Evolutionary conservation across 2,329 filamentous ascomycete genomes (phyloP), one percentile per base, ranked within the genome.

Genomic region (Fusarium sp.): DNA sequence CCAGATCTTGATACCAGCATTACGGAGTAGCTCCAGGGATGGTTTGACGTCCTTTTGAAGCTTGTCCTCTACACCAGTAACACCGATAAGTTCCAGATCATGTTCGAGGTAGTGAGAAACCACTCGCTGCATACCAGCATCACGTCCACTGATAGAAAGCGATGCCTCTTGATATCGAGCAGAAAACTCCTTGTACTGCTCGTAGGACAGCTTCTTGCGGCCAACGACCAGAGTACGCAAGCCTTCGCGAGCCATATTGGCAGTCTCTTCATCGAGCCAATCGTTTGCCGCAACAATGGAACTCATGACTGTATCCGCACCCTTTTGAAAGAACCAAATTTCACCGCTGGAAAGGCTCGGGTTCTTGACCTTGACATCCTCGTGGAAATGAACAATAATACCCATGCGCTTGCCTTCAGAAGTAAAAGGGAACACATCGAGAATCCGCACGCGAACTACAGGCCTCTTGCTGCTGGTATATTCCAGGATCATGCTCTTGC

Each of bases 1-100:
- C 96, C 96, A 99, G 51, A 99, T 98, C 80, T 98, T 98, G 81
- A 99, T 96, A 26, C 96, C 96, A 0, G 96, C 96, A 75, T 99
- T 99, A 71, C 96, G 93, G 53, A 99, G 87, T 7, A 99, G 88
- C 79, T 99, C 97, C 7, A 99, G 86, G 0, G 94, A 97, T 2
- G 95, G 92, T 79, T 98, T 99, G 76, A 99, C 96, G 75, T 98
- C 94, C 68, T 91, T 91, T 78, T 99, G 96, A 14, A 99, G 87
- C 77, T 97, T 97, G 81, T 99, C 96, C 80, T 99, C 97, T 0
- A 99, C 96, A 68, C 96, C 96, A 2, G 96, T 99, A 14, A 99
- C 95, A n/a, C 96, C 96, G 2, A 98, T 87, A 7, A 99, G 88
- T 77, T 99, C 96, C 0, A 99, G 85, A 68, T 97, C 92, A 63